Evolutionary conservation across 2,329 filamentous ascomycete genomes (phyloP).

Genomic region (Capronia americana): DNA sequence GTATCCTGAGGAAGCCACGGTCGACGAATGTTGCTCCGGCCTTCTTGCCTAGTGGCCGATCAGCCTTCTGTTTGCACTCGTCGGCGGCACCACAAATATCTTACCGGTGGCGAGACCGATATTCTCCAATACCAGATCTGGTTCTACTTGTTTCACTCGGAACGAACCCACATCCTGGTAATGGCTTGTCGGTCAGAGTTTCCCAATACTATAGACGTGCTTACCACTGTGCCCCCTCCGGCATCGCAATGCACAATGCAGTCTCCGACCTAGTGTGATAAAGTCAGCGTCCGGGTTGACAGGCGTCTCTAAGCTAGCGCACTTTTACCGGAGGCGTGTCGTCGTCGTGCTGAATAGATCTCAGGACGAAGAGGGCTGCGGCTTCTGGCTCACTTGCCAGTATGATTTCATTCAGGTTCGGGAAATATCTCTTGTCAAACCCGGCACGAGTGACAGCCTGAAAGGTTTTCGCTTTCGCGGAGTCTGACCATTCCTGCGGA

Average conservation of each 20-base stretch:
- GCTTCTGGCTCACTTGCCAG: slow-evolving; percentile 1
- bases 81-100: background rate
- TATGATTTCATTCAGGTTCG: background rate
- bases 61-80: background rate
- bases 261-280: background rate
- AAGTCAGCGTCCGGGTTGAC: background rate
- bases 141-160: background rate
- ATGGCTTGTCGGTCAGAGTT: background rate
- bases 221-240: slow-evolving; percentile 1
- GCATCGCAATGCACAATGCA: slow-evolving; percentile 10
- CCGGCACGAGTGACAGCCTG: background rate
- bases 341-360: background rate
- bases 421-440: slow-evolving; percentile 3
- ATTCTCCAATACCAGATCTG: background rate
- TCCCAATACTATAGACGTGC: background rate
- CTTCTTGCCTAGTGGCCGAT: background rate
- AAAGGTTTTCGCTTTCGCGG: background rate
- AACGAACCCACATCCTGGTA: background rate
- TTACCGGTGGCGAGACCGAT: slow-evolving; percentile 1
- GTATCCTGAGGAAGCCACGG: background rate
- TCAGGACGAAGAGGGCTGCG: slow-evolving; percentile 4
- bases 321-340: background rate
- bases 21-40: background rate
- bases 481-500: slow-evolving; percentile 1
- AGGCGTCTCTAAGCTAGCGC: background rate